Evolutionary conservation across 164 flowering plant genomes (phyloP).

Genomic region (Sedum album): DNA sequence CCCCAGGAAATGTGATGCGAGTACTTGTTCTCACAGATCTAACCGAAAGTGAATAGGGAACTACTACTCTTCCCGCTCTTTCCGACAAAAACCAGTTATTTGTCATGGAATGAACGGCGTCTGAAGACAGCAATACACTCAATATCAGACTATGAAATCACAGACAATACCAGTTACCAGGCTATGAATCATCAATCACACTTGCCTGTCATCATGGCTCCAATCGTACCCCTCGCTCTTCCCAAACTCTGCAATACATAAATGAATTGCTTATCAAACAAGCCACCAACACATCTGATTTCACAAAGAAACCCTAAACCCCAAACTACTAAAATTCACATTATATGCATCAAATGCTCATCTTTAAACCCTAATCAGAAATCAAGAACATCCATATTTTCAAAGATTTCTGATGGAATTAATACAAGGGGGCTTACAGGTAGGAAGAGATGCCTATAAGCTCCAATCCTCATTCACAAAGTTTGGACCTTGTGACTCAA

Average conservation of each 20-base stretch:
- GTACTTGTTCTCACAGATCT: slow-evolving; percentile 41
- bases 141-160: not conserved
- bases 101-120: slow-evolving; percentile 16
- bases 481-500: not conserved
- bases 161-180: not conserved
- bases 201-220: slow-evolving; percentile 24
- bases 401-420: too few relatives aligned
- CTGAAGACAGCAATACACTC: slow-evolving; percentile 13
- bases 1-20: slow-evolving; percentile 38
- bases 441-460: not conserved
- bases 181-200: not conserved
- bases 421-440: slow-evolving; percentile 2
- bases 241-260: slow-evolving; percentile 20
- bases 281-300: not conserved
- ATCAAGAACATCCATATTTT: not conserved
- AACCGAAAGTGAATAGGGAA: slow-evolving; percentile 19
- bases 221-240: slow-evolving; percentile 17
- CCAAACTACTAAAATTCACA: not conserved
- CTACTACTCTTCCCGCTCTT: slow-evolving; percentile 12
- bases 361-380: not conserved
- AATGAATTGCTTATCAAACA: not conserved
- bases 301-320: not conserved
- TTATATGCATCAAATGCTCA: not conserved
- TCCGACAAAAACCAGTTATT: too few relatives aligned
- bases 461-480: not conserved